Base-by-base conservation (phyloP, 306 rosid species). In the Neltuma alba region DNA sequence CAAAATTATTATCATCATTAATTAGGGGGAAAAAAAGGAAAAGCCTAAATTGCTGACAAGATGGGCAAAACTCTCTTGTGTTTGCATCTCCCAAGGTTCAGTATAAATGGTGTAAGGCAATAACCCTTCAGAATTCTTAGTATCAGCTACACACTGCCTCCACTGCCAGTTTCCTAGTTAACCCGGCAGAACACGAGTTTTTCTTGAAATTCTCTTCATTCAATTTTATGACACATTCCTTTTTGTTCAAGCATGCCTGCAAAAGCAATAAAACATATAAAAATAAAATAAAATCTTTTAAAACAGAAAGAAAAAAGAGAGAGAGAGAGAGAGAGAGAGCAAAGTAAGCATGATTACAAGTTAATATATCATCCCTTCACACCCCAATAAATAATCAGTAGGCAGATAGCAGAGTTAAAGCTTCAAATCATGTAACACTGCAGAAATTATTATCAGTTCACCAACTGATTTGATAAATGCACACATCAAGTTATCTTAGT, bases 241-340 rank as follows among this genome's bases (percentile, higher is more conserved):
- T 88, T 83, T 91, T 87, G 76, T 89, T 86, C 44, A 92, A 84
- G 82, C 97, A 87, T 9, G 83, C 85, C 95, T 91, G 90, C 90
- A 88, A 67, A 38, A 83, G 54, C 38, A 80, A 81, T 10, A 60
- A 79, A 40, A 55, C 10, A 10, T 45, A 21, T 70, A 58, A 54
- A 76, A 57, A 25, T 1, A 57, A 4, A 54, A 21, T 67, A 66
- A 1, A 58, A 25, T 7, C 12, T 50, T 4, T 14, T 8, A 8
- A 45, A 47, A 3, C 2, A 45, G 28, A 30, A 30, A 1, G 41
- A 40, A 11, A 21, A 69, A 69, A n/a, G n/a, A n/a, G n/a, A n/a
- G n/a, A n/a, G n/a, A n/a, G n/a, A n/a, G n/a, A n/a, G n/a, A n/a
- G n/a, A n/a, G n/a, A n/a, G n/a, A n/a, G n/a, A n/a, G n/a, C n/a